phyloP scores from a whole-genome alignment of 176 grass and related monocot genomes.

The Carex littledalei region DNA sequence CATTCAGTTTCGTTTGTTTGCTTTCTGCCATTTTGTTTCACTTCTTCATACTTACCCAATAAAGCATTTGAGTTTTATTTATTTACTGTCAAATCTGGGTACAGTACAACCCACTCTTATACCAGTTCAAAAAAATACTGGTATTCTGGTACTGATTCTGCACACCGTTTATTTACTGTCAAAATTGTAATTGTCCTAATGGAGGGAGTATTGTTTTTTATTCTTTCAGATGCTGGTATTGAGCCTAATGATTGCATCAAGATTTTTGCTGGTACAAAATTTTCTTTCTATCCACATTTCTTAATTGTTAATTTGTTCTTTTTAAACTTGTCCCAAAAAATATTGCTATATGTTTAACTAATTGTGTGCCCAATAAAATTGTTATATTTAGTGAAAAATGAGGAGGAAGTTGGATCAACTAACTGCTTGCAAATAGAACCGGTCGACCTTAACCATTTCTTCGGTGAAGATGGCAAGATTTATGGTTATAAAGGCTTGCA shows the following conservation, averaged over 20 bases:
- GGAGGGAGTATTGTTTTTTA: neutral
- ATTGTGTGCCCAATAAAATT: neutral
- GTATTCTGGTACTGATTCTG: too few species aligned
- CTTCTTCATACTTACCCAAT: too few species aligned
- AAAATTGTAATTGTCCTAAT: too few species aligned
- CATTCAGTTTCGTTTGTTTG: too few species aligned
- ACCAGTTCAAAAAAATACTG: too few species aligned
- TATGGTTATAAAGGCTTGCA: constrained; percentile 85
- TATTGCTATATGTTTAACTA: constrained; percentile 8
- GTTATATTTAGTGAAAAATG: constrained; percentile 35
- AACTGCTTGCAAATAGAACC: constrained; percentile 43
- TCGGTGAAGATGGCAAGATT: constrained; percentile 89
- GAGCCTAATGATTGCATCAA: constrained; percentile 79
- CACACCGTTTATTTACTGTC: neutral
- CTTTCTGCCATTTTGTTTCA: too few species aligned
- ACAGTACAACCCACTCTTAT: too few species aligned
- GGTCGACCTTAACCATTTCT: constrained; percentile 84
- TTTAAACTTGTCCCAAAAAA: neutral
- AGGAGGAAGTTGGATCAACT: constrained; percentile 40
- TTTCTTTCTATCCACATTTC: neutral
- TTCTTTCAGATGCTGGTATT: constrained; percentile 57
- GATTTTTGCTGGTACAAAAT: constrained; percentile 62
- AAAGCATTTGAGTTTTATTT: too few species aligned
- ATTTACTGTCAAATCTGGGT: too few species aligned
- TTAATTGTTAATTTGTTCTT: neutral